phyloP scores from a whole-genome alignment of 768 basidiomycete genomes.

The Lepiota venenata region DNA sequence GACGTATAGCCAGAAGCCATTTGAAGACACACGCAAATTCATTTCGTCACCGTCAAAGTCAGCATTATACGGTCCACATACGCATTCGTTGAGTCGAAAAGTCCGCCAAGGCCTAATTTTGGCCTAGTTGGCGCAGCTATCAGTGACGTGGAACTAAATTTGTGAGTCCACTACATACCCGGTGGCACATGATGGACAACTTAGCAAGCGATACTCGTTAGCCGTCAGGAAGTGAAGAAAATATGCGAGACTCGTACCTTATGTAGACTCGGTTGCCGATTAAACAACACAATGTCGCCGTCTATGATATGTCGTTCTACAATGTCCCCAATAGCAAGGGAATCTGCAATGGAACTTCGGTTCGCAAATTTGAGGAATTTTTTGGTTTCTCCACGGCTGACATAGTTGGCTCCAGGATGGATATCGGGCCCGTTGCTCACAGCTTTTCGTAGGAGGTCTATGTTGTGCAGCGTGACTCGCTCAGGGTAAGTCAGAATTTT shows the following conservation, averaged over 20 bases:
- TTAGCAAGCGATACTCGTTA: slow-evolving; percentile 22
- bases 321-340: slow-evolving; percentile 80
- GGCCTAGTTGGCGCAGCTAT: slow-evolving; percentile 35
- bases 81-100: slow-evolving; percentile 97
- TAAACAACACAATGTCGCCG: slow-evolving; percentile 96
- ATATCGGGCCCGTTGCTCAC: slow-evolving; percentile 86
- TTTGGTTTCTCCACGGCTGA: slow-evolving; percentile 80
- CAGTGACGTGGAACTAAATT: background rate
- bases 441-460: slow-evolving; percentile 68
- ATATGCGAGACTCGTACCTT: slow-evolving; percentile 47
- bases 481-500: slow-evolving; percentile 96
- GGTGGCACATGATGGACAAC: slow-evolving; percentile 99
- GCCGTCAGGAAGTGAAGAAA: background rate
- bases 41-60: slow-evolving; percentile 99
- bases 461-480: slow-evolving; percentile 89
- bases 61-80: slow-evolving; percentile 98
- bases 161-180: slow-evolving; percentile 44
- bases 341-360: slow-evolving; percentile 74
- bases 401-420: slow-evolving; percentile 96
- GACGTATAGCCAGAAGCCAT: background rate
- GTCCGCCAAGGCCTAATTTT: slow-evolving; percentile 97
- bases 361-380: slow-evolving; percentile 90
- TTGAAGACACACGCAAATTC: slow-evolving; percentile 80
- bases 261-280: slow-evolving; percentile 97
- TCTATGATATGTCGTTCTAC: slow-evolving; percentile 95